Evolutionary conservation across 208 protist species (phyloP), one percentile per base, ranked within the genome.

Genomic region (Leishmania mexicana): DNA sequence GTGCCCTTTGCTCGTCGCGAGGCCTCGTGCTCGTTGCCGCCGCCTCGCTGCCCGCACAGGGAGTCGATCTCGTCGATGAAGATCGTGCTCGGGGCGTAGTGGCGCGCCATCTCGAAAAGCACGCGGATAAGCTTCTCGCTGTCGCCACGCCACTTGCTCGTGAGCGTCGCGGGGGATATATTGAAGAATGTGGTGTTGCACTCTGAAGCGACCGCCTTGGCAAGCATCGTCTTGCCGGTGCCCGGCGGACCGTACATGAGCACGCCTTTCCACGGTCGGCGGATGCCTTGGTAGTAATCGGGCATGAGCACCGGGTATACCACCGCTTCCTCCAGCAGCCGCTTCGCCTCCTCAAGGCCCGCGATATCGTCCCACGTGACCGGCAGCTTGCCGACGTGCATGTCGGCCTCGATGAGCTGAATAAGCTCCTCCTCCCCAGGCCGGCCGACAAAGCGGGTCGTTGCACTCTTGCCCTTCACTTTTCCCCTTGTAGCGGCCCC

Each of bases 1-100:
- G 99, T 99, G 31, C 99, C 99, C 86, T 99, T 99, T 3, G 99
- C 98, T 38, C 99, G 92, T 17, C 99, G 88, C 42, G 99, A 96
- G 3, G 93, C 96, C 81, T 98, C 96, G 73, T 99, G 95, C 84
- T 98, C 96, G 42, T 84, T 84, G 24, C 88, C 83, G 70, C 91
- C 95, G 24, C 92, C 94, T 75, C 98, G 91, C 83, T 94, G 87
- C 6, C 94, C 90, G 75, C 97, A 97, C n/a, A 99, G 87, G 42
- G 96, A 97, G 86, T 99, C 98, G 70, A 99, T 98, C 84, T 99
- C 98, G 85, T 99, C 98, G 57, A 99, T 98, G 92, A 99, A 99
- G 68, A 99, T 96, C 19, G 98, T 97, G 75, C 92, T 92, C 0
- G 97, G 97, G 19, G 96, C 91, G 83, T 97, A 95, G 79, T 97